Base-by-base conservation (phyloP, 177 flowering plant species). In the Telopea speciosissima region DNA sequence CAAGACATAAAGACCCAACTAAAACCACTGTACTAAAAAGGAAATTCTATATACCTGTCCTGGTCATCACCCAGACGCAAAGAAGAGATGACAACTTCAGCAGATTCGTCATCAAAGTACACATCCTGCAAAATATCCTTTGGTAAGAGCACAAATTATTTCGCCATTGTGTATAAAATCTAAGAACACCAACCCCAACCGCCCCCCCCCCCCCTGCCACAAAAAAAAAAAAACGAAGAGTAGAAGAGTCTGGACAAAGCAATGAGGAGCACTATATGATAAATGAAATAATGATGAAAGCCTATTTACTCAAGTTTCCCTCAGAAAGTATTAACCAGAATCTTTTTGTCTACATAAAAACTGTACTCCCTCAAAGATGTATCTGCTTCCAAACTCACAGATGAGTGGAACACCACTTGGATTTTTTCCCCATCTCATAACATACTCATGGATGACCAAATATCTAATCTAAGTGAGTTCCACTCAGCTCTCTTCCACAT, bases 81-180 rank as follows among this genome's bases (percentile, higher is more conserved):
- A 22, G 99, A 92, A 71, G 99, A 94, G 73, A 94, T 88, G 25
- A 92, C 97, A 58, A 89, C 95, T 79, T 94, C 98, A 73, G 97
- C 97, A 79, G 97, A 92, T 81, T 90, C 97, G 77, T 93, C 97
- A 71, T 93, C 98, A 73, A 93, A 93, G 78, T 91, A 91, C 11
- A 89, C 91, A 81, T 91, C 97, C 97, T 90, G 89, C 74, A 19
- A 76, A 69, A 65, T 23, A 65, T 40, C 12, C 59, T 13, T 36
- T 23, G 1, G 60, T 24, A 58, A 75, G 56, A 66, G 58, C 8
- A 17, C 60, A 40, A 28, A 8, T 45, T n/a, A 0, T 21, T 19
- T 58, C n/a, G n/a, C 22, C 23, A 58, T 58, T 58, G n/a, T 58
- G 22, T 5, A 58, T 58, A 58, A n/a, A 52, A 52, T 36, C 40